Evolutionary conservation across 495 filamentous ascomycete genomes (phyloP), one percentile per base, ranked within the genome.

Genomic region (Penicillium waksmanii): DNA sequence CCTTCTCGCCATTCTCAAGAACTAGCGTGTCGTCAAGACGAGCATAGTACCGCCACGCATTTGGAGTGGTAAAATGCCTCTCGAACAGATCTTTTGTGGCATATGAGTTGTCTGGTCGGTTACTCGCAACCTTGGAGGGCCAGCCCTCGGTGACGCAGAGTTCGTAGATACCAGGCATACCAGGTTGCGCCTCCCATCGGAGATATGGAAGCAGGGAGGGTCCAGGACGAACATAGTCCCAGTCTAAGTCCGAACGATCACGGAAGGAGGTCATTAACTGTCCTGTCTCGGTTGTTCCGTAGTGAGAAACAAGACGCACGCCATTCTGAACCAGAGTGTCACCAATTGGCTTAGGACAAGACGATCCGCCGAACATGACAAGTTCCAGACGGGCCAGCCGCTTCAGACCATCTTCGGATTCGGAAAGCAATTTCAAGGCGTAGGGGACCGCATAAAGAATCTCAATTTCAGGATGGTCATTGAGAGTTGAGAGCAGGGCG

Each of bases 1-100:
- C 86, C 62, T 89, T 88, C 71, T 87, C 85, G 4, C 85, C 85
- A 12, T 85, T 88, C 19, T 80, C 67, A 18, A 89, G 66, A 13
- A 80, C 84, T n/a, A 87, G 62, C 15, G 84, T 82, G 21, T 83
- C 77, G 58, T 88, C 85, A 1, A 79, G 72, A 44, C 85, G 74
- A 6, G 76, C 80, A 56, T 84, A 80, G 63, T 87, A 87, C 48
- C 70, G 71, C 82, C 82, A 88, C 5, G 81, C 80, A 48, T 80
- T 73, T 4, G 60, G 55, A 5, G 75, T 81, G 0, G 57, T 75
- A 11, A 76, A 76, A 65, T 85, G 86, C 48, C 69, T 74, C 68
- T 65, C 74, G 65, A 85, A 86, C 31, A 85, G 73, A 71, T 82
- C 87, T 17, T 75, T 76, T 33, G 84, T 87, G 3, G 80, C 81